A percentile compares a stretch with the other conserved stretches of the same genome.
These are phyloP conservation scores for Thermothelomyces thermophilus DNA, from an alignment of 2,329 filamentous ascomycete genomes.

Conservation along the genomic window DNA sequence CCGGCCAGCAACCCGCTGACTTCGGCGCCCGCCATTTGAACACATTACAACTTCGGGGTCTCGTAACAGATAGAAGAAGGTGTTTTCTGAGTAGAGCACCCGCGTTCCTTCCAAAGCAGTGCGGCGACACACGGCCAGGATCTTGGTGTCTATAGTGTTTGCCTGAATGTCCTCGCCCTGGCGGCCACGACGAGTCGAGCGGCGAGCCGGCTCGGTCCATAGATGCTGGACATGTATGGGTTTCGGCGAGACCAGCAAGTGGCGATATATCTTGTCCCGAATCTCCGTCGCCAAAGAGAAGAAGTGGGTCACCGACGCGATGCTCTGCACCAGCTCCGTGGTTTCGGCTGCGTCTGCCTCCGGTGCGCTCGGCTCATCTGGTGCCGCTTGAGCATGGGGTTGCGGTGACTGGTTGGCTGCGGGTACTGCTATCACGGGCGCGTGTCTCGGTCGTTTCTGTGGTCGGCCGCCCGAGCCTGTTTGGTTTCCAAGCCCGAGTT, in stretches of 20 bases:
- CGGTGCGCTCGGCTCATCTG: not conserved
- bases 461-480: not conserved
- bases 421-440: not conserved
- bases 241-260: slow-evolving; percentile 26
- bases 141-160: slow-evolving; percentile 29
- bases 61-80: slow-evolving; percentile 41
- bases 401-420: not conserved
- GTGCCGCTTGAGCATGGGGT: not conserved
- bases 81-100: slow-evolving; percentile 43
- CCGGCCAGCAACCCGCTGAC: not conserved
- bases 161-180: not conserved
- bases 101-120: slow-evolving; percentile 34
- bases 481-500: not conserved
- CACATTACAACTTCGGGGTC: slow-evolving; percentile 27
- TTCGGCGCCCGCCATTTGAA: not conserved
- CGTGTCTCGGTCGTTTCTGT: not conserved
- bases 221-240: slow-evolving; percentile 30
- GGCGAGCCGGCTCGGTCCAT: slow-evolving; percentile 27
- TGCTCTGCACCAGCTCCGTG: not conserved
- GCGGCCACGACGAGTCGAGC: not conserved
- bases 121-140: slow-evolving; percentile 33
- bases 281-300: slow-evolving; percentile 28
- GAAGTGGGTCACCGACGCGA: slow-evolving; percentile 1
- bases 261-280: slow-evolving; percentile 30
- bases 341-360: not conserved